Evolutionary conservation across 257 asterid species (phyloP).

Genomic region (Plectranthus barbatus): DNA sequence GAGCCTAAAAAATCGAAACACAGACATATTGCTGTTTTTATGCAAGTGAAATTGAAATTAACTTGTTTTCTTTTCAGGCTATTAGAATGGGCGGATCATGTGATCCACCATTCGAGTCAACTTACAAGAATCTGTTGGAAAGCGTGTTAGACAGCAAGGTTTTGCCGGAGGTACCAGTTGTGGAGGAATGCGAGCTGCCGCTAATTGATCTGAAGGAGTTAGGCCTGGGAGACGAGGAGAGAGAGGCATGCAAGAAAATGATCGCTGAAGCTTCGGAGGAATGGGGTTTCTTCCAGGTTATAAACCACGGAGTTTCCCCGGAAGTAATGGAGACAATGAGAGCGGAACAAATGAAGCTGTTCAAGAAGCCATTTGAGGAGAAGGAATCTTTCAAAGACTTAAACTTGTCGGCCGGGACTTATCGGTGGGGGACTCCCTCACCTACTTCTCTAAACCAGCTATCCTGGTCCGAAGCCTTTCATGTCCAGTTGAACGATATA

Average conservation of each 20-base stretch:
- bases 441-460: conserved; percentile 60
- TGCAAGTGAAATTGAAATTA: no score
- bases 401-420: conserved; percentile 63
- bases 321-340: conserved; percentile 62
- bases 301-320: conserved; percentile 69
- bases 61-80: conserved; percentile 21
- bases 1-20: no score
- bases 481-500: conserved; percentile 55
- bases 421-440: conserved; percentile 87
- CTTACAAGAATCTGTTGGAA: conserved; percentile 59
- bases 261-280: conserved; percentile 67
- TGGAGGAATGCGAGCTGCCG: conserved; percentile 69
- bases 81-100: conserved; percentile 53
- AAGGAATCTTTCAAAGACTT: conserved; percentile 40
- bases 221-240: conserved; percentile 30
- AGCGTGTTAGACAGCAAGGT: no score
- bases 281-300: conserved; percentile 92
- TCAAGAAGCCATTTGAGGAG: conserved; percentile 56
- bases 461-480: conserved; percentile 95
- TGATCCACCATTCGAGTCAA: conserved; percentile 71
- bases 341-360: conserved; percentile 52
- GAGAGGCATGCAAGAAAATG: conserved; percentile 46
- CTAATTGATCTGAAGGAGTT: conserved; percentile 53
- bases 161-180: conserved; percentile 21
- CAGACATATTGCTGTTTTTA: no score